Evolutionary conservation across 306 rosid species (phyloP).

Genomic region (Gastrolobium villosum): DNA sequence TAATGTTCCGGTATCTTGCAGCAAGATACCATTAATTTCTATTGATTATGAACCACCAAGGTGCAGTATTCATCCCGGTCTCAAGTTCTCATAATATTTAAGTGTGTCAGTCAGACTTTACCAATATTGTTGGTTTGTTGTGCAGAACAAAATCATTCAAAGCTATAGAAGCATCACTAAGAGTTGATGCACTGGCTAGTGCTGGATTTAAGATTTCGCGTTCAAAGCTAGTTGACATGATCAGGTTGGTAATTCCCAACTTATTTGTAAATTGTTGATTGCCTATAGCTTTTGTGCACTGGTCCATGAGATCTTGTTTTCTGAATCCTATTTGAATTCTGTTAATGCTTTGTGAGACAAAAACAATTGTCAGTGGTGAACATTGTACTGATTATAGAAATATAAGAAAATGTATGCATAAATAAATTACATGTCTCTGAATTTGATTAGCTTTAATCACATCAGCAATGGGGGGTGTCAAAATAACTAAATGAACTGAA

Average conservation of each 20-base stretch:
- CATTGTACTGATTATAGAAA: background rate
- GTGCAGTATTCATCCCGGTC: constrained; percentile 50
- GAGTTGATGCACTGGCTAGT: constrained; percentile 96
- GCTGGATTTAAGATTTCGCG: constrained; percentile 96
- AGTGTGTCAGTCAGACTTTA: constrained; percentile 2
- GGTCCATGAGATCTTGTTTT: constrained; percentile 24
- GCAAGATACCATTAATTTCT: constrained; percentile 81
- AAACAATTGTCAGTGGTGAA: constrained; percentile 3
- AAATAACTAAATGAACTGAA: too few relatives aligned
- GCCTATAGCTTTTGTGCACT: background rate
- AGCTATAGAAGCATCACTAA: constrained; percentile 80
- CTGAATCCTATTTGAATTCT: constrained; percentile 12
- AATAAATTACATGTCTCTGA: background rate
- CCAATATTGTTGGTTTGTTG: constrained; percentile 22
- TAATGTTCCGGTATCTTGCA: constrained; percentile 82
- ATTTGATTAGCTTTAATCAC: constrained; percentile 23
- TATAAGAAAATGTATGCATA: background rate
- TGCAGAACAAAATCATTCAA: constrained; percentile 85
- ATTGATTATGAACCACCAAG: constrained; percentile 95
- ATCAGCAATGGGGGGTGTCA: background rate
- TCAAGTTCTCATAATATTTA: constrained; percentile 37
- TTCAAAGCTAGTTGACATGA: constrained; percentile 86
- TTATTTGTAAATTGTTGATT: constrained; percentile 19
- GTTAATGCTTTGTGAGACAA: constrained; percentile 1
- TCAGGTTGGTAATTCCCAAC: constrained; percentile 62